These are phyloP conservation scores for Rhynchospora pubera DNA, from an alignment of 176 grass and related monocot species.

Conservation along the genomic window DNA sequence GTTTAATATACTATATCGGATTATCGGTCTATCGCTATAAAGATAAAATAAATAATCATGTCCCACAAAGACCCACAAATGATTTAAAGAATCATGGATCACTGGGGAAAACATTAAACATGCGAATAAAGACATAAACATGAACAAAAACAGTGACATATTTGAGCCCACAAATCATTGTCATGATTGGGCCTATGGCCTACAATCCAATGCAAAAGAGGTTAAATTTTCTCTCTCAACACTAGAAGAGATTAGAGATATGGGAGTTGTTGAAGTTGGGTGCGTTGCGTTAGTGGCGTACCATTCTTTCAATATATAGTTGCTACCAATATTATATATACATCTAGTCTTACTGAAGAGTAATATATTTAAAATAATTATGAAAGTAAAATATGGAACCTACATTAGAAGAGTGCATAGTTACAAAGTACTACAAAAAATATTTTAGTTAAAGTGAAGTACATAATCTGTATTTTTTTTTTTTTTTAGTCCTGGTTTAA, in stretches of 20 bases:
- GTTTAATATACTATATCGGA: too few relatives aligned
- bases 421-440: neutral
- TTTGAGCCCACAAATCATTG: neutral
- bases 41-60: neutral
- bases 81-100: slow-evolving; percentile 10
- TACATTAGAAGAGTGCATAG: neutral
- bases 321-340: neutral
- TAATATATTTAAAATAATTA: too few relatives aligned
- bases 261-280: too few relatives aligned
- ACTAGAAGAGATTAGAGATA: neutral
- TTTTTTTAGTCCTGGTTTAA: neutral
- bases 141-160: neutral
- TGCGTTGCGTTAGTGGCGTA: neutral
- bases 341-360: neutral
- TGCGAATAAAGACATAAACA: neutral
- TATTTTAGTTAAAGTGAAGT: neutral
- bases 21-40: too few relatives aligned
- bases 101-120: neutral
- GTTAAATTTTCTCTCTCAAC: neutral
- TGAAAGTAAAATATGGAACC: neutral
- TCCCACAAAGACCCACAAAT: slow-evolving; percentile 10
- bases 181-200: slow-evolving; percentile 18
- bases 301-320: neutral
- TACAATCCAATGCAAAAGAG: neutral
- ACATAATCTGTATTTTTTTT: neutral